Evolutionary conservation across 768 basidiomycete species (phyloP).

Genomic region (Chalciporus piperatus): DNA sequence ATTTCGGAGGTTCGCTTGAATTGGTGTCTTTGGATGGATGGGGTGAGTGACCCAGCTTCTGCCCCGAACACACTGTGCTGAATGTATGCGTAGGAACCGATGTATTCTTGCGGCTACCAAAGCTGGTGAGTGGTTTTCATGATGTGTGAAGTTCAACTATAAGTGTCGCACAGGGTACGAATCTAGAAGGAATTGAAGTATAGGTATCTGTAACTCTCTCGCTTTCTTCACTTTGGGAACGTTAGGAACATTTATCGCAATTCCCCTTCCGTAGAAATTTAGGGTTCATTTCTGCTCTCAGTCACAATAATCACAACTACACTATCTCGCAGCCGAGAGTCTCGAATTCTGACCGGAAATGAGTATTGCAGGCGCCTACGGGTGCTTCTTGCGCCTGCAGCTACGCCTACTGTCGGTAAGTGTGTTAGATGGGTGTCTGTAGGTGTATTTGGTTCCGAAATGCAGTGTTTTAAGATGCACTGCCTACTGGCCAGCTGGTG

Average conservation of each 20-base stretch:
- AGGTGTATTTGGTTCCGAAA: too few relatives aligned
- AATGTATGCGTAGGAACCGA: conserved; percentile 60
- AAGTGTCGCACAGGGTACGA: conserved; percentile 60
- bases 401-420: not conserved
- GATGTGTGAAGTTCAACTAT: not conserved
- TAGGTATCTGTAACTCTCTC: conserved; percentile 33
- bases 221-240: not conserved
- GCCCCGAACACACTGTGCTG: not conserved
- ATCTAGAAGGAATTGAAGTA: conserved; percentile 80
- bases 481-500: too few relatives aligned
- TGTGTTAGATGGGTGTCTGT: too few relatives aligned
- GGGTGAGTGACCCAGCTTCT: conserved; percentile 48
- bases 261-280: too few relatives aligned
- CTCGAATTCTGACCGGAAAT: conserved; percentile 10
- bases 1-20: conserved; percentile 80
- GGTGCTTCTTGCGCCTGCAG: not conserved
- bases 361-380: conserved; percentile 1
- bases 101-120: conserved; percentile 77
- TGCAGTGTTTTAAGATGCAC: too few relatives aligned
- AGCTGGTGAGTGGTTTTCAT: conserved; percentile 52
- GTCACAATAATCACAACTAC: not conserved
- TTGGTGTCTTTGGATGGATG: conserved; percentile 80
- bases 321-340: not conserved
- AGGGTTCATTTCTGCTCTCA: not conserved
- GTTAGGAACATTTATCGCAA: not conserved